A percentile compares a stretch with the other conserved stretches of the same genome.
Conservation (phyloP, 83 land plant genomes). For the Diphasiastrum complanatum region DNA sequence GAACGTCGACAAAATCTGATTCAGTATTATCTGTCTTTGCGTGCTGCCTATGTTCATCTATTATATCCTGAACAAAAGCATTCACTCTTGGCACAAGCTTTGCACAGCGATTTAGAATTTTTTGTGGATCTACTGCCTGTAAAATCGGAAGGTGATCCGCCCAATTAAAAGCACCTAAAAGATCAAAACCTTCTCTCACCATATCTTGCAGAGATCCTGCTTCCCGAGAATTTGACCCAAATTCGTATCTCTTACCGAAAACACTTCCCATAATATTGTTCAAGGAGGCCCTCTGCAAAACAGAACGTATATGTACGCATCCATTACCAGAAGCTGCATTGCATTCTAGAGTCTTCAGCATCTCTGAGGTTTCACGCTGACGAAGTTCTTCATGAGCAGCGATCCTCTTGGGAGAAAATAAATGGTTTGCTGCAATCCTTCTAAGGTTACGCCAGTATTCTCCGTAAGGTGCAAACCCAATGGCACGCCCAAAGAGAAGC, state of each 20-base stretch:
- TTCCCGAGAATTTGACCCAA: background rate
- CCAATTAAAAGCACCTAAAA: slow-evolving; percentile 44
- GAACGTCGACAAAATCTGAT: slow-evolving; percentile 54
- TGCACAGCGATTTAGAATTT: slow-evolving; percentile 19
- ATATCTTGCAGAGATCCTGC: slow-evolving; percentile 18
- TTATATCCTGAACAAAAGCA: slow-evolving; percentile 28
- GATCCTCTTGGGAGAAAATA: slow-evolving; percentile 19
- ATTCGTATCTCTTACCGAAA: slow-evolving; percentile 27
- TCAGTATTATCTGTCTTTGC: background rate
- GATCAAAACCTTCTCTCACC: slow-evolving; percentile 40
- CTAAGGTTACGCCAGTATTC: slow-evolving; percentile 25
- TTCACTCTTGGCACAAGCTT: slow-evolving; percentile 29
- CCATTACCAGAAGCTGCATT: background rate
- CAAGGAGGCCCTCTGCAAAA: slow-evolving; percentile 28
- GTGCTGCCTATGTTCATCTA: slow-evolving; percentile 22
- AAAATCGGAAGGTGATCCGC: slow-evolving; percentile 34
- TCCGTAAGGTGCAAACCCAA: slow-evolving; percentile 28
- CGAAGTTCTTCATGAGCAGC: slow-evolving; percentile 8
- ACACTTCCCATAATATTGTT: slow-evolving; percentile 26
- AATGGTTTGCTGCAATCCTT: slow-evolving; percentile 15
- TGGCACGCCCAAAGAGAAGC: slow-evolving; percentile 24
- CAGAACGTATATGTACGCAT: background rate
- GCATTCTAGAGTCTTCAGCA: background rate
- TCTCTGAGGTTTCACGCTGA: slow-evolving; percentile 4
- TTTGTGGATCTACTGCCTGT: slow-evolving; percentile 19